phyloP scores from a whole-genome alignment of 2,329 filamentous ascomycete species.

The Ophiocordyceps camponoti-rufipedis region DNA sequence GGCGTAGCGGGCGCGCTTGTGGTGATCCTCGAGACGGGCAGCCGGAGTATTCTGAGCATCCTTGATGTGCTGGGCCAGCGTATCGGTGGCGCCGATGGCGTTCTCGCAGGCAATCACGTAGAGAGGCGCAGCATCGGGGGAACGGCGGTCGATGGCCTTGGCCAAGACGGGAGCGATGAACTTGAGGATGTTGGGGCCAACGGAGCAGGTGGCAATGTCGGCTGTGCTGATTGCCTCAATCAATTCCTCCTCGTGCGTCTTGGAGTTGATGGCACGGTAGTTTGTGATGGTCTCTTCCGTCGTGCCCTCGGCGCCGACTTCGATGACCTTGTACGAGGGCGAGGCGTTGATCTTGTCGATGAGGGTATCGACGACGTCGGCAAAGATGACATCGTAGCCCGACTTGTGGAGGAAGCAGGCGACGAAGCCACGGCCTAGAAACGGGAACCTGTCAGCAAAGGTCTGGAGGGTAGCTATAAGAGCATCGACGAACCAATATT shows the following conservation, averaged over 20 bases:
- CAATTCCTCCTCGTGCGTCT: slow-evolving; percentile 62
- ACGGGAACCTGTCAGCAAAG: slow-evolving; percentile 2
- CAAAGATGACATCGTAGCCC: slow-evolving; percentile 89
- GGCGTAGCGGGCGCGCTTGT: slow-evolving; percentile 68
- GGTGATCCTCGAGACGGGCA: slow-evolving; percentile 47
- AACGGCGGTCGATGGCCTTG: slow-evolving; percentile 72
- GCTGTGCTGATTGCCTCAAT: slow-evolving; percentile 73
- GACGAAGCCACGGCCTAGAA: slow-evolving; percentile 54
- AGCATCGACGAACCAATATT: slow-evolving; percentile 46
- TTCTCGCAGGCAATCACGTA: slow-evolving; percentile 97
- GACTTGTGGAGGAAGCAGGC: slow-evolving; percentile 88
- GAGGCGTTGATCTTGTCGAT: slow-evolving; percentile 63
- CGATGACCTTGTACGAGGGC: slow-evolving; percentile 75
- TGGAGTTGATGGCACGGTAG: slow-evolving; percentile 94
- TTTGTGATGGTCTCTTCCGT: slow-evolving; percentile 72
- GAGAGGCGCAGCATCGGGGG: slow-evolving; percentile 44
- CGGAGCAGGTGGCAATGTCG: slow-evolving; percentile 88
- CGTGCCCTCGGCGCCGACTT: slow-evolving; percentile 74
- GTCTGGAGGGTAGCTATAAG: not conserved
- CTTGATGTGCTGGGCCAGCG: slow-evolving; percentile 67
- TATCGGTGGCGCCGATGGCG: slow-evolving; percentile 84
- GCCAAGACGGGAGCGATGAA: slow-evolving; percentile 94
- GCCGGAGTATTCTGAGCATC: slow-evolving; percentile 51
- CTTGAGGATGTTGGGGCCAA: slow-evolving; percentile 88
- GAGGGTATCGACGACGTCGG: slow-evolving; percentile 75